phyloP scores from a whole-genome alignment of 306 rosid species.

The Cucurbita ficifolia region DNA sequence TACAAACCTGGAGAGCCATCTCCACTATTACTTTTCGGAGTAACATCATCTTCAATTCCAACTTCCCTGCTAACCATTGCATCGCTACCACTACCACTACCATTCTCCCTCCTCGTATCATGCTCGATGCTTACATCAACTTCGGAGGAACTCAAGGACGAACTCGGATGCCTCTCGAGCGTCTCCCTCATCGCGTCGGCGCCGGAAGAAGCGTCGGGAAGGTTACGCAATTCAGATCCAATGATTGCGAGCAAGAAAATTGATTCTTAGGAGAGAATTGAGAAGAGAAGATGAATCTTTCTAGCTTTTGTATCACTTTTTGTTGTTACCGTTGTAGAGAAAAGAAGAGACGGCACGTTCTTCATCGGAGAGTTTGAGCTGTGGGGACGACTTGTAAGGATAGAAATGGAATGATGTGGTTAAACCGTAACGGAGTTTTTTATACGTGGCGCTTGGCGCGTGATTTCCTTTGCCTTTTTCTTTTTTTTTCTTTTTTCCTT shows the following conservation, averaged over 20 bases:
- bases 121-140: not conserved
- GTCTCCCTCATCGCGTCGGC: not conserved
- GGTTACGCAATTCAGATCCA: not conserved
- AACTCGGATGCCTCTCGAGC: not conserved
- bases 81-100: not conserved
- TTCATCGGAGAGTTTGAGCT: not conserved
- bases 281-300: not conserved
- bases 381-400: not conserved
- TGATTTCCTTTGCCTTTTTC: not conserved
- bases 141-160: not conserved
- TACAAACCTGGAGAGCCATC: constrained; percentile 7
- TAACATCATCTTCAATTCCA: not conserved
- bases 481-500: not conserved
- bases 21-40: not conserved
- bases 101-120: not conserved
- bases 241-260: not conserved
- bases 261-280: not conserved
- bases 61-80: not conserved
- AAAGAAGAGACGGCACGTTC: not conserved
- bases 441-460: constrained; percentile 7
- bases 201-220: not conserved
- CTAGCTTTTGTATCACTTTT: not conserved
- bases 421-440: not conserved
- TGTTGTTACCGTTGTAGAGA: not conserved
- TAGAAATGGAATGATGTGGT: not conserved